phyloP scores from a whole-genome alignment of 148 eudicot species.

The Hydrangea macrophylla region DNA sequence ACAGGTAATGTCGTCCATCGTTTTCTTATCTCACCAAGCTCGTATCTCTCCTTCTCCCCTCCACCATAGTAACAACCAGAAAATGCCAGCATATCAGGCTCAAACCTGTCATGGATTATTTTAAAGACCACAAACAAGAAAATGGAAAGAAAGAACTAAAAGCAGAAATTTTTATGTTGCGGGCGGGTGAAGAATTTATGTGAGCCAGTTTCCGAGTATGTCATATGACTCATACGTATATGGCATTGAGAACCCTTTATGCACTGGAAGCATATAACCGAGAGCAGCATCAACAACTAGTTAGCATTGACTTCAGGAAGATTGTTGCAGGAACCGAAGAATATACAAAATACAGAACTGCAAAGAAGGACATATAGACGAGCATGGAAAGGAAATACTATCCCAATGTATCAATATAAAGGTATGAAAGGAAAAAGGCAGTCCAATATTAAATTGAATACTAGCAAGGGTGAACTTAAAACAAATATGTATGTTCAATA shows the following conservation, averaged over 20 bases:
- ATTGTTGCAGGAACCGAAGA: neutral
- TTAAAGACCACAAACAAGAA: constrained; percentile 1
- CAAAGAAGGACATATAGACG: neutral
- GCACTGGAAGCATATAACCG: neutral
- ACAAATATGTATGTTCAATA: neutral
- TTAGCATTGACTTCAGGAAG: neutral
- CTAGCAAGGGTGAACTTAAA: neutral
- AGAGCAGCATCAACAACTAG: neutral
- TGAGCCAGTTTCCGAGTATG: too few relatives aligned
- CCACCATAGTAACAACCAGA: constrained; percentile 99
- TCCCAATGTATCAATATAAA: neutral
- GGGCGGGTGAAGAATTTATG: neutral
- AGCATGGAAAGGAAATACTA: neutral
- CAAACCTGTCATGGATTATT: constrained; percentile 56
- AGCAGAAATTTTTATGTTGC: neutral
- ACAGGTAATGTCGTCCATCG: constrained; percentile 94
- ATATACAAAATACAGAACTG: neutral
- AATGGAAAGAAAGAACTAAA: neutral
- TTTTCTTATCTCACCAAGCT: constrained; percentile 88
- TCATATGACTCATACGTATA: neutral
- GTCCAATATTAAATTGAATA: neutral
- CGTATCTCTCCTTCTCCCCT: constrained; percentile 86
- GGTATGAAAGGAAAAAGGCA: neutral
- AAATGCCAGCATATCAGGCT: constrained; percentile 98
- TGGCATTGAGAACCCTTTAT: neutral